Percentiles rank a stretch among this genome's conserved stretches.
Conservation (phyloP, 2,329 filamentous ascomycete species). For the Dactylellina drechsleri region DNA sequence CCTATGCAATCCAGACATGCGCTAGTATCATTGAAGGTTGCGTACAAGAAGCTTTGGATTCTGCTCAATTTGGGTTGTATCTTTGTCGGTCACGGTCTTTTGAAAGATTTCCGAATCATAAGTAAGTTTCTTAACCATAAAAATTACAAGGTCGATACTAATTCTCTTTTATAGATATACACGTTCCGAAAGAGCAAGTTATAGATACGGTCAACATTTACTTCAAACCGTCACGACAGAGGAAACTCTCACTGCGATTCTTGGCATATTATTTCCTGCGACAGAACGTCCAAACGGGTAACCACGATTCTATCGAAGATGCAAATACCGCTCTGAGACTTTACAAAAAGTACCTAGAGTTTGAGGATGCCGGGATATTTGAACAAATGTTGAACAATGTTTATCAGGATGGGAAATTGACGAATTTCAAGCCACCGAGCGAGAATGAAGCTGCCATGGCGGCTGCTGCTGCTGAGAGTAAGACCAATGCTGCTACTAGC, state of each 20-base stretch:
- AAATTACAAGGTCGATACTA: neutral
- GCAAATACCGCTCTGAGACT: constrained; percentile 88
- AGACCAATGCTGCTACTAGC: neutral
- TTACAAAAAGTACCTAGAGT: constrained; percentile 89
- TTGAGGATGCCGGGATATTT: constrained; percentile 82
- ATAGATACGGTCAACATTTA: constrained; percentile 95
- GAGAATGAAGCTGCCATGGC: constrained; percentile 57
- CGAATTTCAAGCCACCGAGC: constrained; percentile 68
- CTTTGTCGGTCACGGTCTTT: constrained; percentile 92
- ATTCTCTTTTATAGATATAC: constrained; percentile 70
- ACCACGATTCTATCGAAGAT: constrained; percentile 95
- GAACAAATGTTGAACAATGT: constrained; percentile 87
- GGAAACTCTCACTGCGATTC: constrained; percentile 91
- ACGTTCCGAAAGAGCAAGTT: constrained; percentile 87
- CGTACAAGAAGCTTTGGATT: constrained; percentile 98
- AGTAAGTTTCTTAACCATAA: constrained; percentile 62
- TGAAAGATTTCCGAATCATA: constrained; percentile 96
- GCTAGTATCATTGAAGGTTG: constrained; percentile 85
- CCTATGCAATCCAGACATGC: constrained; percentile 80
- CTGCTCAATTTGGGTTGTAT: constrained; percentile 91
- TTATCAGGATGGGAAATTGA: constrained; percentile 73
- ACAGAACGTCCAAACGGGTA: constrained; percentile 91
- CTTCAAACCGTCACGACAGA: constrained; percentile 77
- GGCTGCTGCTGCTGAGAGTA: constrained; percentile 29
- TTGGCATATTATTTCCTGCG: constrained; percentile 90